phyloP scores from a whole-genome alignment of 2,329 filamentous ascomycete species.

The Polychaeton citri region DNA sequence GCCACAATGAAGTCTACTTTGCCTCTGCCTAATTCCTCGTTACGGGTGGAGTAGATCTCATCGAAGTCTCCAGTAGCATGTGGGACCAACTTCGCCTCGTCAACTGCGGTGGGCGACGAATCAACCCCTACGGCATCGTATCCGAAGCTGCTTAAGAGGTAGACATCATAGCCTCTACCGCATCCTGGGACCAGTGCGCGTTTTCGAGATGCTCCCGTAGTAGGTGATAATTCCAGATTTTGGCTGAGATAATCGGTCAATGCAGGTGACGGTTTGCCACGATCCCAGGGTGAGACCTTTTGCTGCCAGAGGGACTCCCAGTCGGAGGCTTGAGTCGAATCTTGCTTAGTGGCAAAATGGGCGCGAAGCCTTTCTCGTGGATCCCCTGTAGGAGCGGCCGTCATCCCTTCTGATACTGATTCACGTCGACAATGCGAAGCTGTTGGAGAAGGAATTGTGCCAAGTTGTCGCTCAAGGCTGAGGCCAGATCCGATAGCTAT shows the following conservation, averaged over 20 bases:
- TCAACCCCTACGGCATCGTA: conserved; percentile 70
- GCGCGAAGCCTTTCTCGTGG: conserved; percentile 13
- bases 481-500: no score
- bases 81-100: conserved; percentile 35
- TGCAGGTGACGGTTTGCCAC: conserved; percentile 44
- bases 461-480: no score
- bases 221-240: conserved; percentile 11
- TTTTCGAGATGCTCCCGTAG: conserved; percentile 23
- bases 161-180: conserved; percentile 68
- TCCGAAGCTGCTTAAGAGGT: conserved; percentile 59
- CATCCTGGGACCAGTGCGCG: conserved; percentile 68
- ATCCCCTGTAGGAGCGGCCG: conserved; percentile 6
- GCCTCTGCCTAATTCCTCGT: conserved; percentile 35
- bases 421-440: no score
- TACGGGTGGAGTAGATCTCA: conserved; percentile 29
- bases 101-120: conserved; percentile 39
- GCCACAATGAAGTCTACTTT: conserved; percentile 43
- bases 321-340: conserved; percentile 29
- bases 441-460: no score
- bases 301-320: conserved; percentile 46
- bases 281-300: conserved; percentile 46
- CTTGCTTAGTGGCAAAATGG: conserved; percentile 16
- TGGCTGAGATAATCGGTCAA: conserved; percentile 34
- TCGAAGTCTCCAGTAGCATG: conserved; percentile 21
- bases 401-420: no score